These are phyloP conservation scores for Eucalyptus brandiana DNA, from an alignment of 345 rosid species.

Conservation along the genomic window DNA sequence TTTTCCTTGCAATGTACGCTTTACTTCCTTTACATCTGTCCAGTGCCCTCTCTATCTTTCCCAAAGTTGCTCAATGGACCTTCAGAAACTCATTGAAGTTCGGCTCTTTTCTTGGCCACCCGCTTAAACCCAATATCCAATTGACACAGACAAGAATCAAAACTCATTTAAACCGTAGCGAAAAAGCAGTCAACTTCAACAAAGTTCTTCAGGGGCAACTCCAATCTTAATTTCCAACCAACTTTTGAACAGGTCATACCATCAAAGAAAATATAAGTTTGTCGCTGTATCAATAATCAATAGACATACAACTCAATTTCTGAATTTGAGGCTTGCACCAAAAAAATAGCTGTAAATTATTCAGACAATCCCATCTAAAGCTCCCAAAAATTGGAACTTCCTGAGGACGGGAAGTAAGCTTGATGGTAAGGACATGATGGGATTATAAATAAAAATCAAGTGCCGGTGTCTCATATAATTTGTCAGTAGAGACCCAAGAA, in stretches of 20 bases:
- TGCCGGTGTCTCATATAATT: not conserved
- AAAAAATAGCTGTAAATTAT: not conserved
- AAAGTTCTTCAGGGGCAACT: not conserved
- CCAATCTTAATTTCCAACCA: not conserved
- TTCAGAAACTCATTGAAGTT: not conserved
- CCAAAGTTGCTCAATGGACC: not conserved
- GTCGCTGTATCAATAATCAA: not conserved
- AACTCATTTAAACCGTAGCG: not conserved
- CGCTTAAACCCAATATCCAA: not conserved
- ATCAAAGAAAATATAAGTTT: not conserved
- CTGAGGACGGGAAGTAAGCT: not conserved
- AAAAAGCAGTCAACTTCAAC: not conserved
- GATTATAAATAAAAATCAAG: not conserved
- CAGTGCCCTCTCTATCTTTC: not conserved
- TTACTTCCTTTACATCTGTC: not conserved
- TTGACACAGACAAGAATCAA: not conserved
- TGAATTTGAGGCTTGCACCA: not conserved
- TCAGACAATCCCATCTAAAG: not conserved
- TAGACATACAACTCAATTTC: not conserved
- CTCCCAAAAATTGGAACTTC: not conserved
- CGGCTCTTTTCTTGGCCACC: not conserved
- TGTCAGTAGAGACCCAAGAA: slow-evolving; percentile 81
- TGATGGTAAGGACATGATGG: slow-evolving; percentile 1
- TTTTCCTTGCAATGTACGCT: not conserved
- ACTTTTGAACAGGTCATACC: not conserved